These are phyloP conservation scores for Monascus ruber DNA, from an alignment of 2,329 filamentous ascomycete species.

Conservation along the genomic window DNA sequence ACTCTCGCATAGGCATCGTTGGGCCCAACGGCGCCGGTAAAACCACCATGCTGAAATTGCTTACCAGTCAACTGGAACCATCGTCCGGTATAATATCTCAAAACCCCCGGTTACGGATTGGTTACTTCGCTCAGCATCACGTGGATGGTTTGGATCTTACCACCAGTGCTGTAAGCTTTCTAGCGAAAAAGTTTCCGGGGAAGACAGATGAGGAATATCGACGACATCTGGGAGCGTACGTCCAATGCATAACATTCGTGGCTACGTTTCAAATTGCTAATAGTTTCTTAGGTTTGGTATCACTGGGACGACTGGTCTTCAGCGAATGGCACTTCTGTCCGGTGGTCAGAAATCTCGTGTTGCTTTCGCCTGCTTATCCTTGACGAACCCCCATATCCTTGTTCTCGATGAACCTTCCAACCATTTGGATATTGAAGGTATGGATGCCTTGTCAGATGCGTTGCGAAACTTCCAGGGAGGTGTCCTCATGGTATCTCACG, in stretches of 20 bases:
- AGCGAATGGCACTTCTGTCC: slow-evolving; percentile 88
- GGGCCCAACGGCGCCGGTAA: slow-evolving; percentile 98
- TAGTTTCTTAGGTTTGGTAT: slow-evolving; percentile 45
- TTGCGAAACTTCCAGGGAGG: slow-evolving; percentile 82
- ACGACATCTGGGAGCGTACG: slow-evolving; percentile 80
- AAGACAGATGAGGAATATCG: slow-evolving; percentile 95
- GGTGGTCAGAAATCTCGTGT: slow-evolving; percentile 98
- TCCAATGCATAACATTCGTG: slow-evolving; percentile 15
- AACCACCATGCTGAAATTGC: slow-evolving; percentile 94
- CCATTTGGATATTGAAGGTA: slow-evolving; percentile 96
- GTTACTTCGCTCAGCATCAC: slow-evolving; percentile 98
- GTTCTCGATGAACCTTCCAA: slow-evolving; percentile 98
- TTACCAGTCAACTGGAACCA: slow-evolving; percentile 73
- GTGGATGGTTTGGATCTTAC: slow-evolving; percentile 90
- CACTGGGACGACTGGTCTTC: slow-evolving; percentile 89
- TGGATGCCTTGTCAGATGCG: slow-evolving; percentile 85
- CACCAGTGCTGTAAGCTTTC: slow-evolving; percentile 84
- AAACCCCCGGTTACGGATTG: slow-evolving; percentile 77
- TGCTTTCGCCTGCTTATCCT: slow-evolving; percentile 88
- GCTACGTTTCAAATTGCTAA: slow-evolving; percentile 1
- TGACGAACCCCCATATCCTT: slow-evolving; percentile 91
- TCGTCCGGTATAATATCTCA: slow-evolving; percentile 73
- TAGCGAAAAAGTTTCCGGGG: slow-evolving; percentile 84
- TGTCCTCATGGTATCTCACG: slow-evolving; percentile 97
- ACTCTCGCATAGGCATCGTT: slow-evolving; percentile 98